Percentiles rank a stretch among this genome's conserved stretches.
Conservation (phyloP, 169 alveolate genomes). For the Nephromyces sp. region DNA sequence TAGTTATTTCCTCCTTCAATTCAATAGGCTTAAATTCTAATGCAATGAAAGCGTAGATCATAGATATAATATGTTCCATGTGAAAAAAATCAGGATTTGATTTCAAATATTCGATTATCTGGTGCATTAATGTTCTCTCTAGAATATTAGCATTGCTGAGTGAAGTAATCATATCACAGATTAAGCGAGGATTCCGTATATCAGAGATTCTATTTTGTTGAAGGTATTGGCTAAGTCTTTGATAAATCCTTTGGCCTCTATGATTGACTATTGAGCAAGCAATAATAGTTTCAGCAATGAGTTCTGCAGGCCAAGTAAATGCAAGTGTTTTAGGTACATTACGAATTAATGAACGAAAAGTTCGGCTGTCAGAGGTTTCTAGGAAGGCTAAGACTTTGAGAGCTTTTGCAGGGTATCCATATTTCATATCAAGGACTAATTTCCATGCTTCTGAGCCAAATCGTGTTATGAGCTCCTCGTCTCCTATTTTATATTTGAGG, state of each 20-base stretch:
- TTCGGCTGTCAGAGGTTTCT: background rate
- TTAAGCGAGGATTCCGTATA: background rate
- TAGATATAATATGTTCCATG: background rate
- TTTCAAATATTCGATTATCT: background rate
- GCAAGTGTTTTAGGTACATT: background rate
- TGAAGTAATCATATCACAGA: background rate
- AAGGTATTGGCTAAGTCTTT: background rate
- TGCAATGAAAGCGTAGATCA: background rate
- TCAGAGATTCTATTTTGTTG: background rate
- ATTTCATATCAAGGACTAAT: background rate
- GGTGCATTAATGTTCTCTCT: background rate
- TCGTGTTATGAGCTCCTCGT: background rate
- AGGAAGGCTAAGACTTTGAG: background rate
- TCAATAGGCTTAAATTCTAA: background rate
- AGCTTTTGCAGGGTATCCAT: background rate
- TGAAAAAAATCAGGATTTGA: background rate
- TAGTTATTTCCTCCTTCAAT: background rate
- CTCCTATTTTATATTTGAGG: background rate
- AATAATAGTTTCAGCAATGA: background rate
- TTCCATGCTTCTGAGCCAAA: background rate
- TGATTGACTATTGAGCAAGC: background rate
- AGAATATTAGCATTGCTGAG: background rate
- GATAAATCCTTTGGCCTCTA: background rate
- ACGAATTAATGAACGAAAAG: background rate
- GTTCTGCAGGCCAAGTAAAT: background rate